Base-by-base conservation (phyloP, 805 yeast species). In the Metschnikowia noctiluminum region DNA sequence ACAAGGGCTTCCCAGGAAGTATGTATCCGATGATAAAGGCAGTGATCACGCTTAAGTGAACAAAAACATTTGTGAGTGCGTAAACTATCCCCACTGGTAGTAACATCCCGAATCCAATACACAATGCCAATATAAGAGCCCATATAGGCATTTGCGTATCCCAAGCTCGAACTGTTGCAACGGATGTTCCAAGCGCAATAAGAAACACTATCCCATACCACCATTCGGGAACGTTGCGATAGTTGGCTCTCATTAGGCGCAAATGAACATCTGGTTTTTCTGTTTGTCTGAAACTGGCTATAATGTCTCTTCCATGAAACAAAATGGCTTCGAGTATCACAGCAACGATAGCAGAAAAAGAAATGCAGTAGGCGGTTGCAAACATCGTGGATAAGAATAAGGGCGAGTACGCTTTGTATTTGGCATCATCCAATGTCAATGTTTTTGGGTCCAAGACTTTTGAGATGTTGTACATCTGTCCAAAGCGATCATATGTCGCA, bases 181-280 rank as follows among this genome's bases (percentile, higher is more conserved):
- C 51, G 1, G 54, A 52, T 8, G 52, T 43, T 10, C 49, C 59
- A n/a, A 57, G 21, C 15, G 56, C 45, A 35, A 52, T 13, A 15
- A 43, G 35, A 31, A 53, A 40, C 28, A 50, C 45, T 1, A 56
- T 39, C 12, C 28, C 55, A 27, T 54, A 57, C 63, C 63, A 60
- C 62, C 62, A 60, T 38, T 43, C 50, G 10, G 63, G 63, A 5
- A 57, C 63, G 28, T 55, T 55, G 32, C 51, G 52, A 40, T 54
- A 60, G 40, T 53, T 53, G 31, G 45, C 49, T 35, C 49, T 52
- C 57, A 58, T 55, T 42, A 57, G 47, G 26, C 63, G 50, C 44
- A 51, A 47, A 53, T 60, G 63, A n/a, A 60, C 52, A 38, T 60
- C 63, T 21, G 54, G 47, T 27, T 54, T 54, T 7, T 50, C 50